Evolutionary conservation across 1,284 basidiomycete genomes (phyloP).

Genomic region (Ceratobasidium sp.): DNA sequence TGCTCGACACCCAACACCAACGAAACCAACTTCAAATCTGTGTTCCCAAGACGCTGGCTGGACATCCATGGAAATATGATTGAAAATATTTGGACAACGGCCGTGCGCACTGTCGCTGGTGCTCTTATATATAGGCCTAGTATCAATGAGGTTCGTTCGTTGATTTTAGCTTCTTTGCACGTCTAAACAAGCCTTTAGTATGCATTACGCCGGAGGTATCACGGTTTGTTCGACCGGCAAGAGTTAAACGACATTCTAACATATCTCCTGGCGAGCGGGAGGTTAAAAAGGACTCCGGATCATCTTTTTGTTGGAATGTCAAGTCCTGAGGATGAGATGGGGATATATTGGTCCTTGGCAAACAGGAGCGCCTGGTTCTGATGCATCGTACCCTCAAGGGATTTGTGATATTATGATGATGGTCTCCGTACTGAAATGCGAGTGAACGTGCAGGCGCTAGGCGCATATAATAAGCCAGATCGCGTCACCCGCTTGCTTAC

Average conservation of each 20-base stretch:
- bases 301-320: constrained; percentile 20
- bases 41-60: constrained; percentile 81
- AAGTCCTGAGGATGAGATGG: constrained; percentile 12
- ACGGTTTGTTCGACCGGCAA: constrained; percentile 77
- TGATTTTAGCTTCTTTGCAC: no score
- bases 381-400: no score
- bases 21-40: constrained; percentile 59
- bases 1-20: constrained; percentile 57
- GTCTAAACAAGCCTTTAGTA: constrained; percentile 59
- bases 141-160: constrained; percentile 72
- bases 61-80: constrained; percentile 76
- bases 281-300: neutral
- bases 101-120: constrained; percentile 74
- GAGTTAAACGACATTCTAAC: constrained; percentile 77
- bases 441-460: neutral
- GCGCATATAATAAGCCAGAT: neutral
- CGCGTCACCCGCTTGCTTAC: neutral
- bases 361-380: constrained; percentile 21
- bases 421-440: no score
- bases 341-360: constrained; percentile 23
- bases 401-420: constrained; percentile 3
- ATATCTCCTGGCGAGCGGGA: constrained; percentile 60
- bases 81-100: constrained; percentile 75
- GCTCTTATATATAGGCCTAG: constrained; percentile 78
- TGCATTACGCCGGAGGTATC: constrained; percentile 75